Conservation (phyloP, 306 rosid species). For the Cicer pinnatifidum region DNA sequence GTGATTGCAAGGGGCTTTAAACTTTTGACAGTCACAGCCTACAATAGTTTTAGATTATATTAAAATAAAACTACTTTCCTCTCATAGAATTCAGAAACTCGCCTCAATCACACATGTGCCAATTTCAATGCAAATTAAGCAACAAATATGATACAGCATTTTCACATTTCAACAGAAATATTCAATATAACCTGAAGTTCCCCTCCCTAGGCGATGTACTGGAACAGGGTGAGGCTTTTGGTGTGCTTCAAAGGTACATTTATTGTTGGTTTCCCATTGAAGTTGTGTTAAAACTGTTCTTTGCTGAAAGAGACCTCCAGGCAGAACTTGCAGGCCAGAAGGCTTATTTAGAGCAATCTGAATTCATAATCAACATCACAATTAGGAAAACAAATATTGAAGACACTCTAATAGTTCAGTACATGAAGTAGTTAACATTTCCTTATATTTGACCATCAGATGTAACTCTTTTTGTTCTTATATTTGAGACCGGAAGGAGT, state of each 20-base stretch:
- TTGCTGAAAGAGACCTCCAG: slow-evolving; percentile 97
- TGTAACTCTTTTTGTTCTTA: too few species aligned
- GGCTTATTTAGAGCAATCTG: slow-evolving; percentile 91
- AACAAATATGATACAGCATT: slow-evolving; percentile 13
- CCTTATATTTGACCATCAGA: too few species aligned
- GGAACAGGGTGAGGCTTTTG: slow-evolving; percentile 67
- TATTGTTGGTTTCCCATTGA: slow-evolving; percentile 59
- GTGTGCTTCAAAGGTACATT: slow-evolving; percentile 44
- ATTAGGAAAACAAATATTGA: slow-evolving; percentile 24
- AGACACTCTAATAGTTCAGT: slow-evolving; percentile 7
- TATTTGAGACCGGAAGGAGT: too few species aligned
- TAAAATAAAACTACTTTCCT: slow-evolving; percentile 18
- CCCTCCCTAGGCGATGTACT: slow-evolving; percentile 96
- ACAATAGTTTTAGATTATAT: slow-evolving; percentile 14
- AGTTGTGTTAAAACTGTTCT: slow-evolving; percentile 89
- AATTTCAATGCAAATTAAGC: slow-evolving; percentile 36
- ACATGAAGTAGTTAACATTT: not conserved
- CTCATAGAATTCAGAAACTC: slow-evolving; percentile 21
- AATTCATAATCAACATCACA: slow-evolving; percentile 41
- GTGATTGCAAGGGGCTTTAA: slow-evolving; percentile 6
- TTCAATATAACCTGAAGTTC: slow-evolving; percentile 81
- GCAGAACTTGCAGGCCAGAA: slow-evolving; percentile 91
- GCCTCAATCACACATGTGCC: slow-evolving; percentile 27
- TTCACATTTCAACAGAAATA: slow-evolving; percentile 40
- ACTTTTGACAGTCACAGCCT: not conserved